Evolutionary conservation across 306 rosid genomes (phyloP), one percentile per base, ranked within the genome.

Genomic region (Fagus crenata): DNA sequence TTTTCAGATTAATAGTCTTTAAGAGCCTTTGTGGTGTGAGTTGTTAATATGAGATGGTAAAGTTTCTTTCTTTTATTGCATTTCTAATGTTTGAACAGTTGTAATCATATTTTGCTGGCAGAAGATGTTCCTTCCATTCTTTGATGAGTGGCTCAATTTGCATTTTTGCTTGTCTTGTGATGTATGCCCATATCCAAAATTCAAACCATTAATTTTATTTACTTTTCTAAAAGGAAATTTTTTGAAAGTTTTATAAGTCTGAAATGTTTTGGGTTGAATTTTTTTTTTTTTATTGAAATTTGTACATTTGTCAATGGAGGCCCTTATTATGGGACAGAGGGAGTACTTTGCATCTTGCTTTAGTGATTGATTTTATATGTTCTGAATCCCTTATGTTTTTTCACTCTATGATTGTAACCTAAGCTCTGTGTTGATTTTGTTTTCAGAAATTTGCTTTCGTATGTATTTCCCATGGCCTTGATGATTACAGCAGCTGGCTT

Each of bases 401-500:
- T 22, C 53, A 49, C 39, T 40, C 55, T 33, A 2, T 41, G 51
- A 41, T 43, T 18, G 69, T 49, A 42, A 63, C 41, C 11, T 77
- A 53, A 70, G 80, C 85, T 85, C 36, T 74, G 17, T 72, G 28
- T 78, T 76, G 69, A 49, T 80, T 77, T 84, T 65, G 49, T 78
- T 84, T 55, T 64, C 92, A 95, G 98, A 84, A 89, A 89, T 89
- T 83, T 95, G 86, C 86, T 95, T 85, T 81, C 96, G 59, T 92
- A 85, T 84, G 71, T 89, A 59, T 81, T 95, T 82, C 98, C 98
- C 40, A 55, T 79, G 7, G 80, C 81, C 84, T 80, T 95, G 90
- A 82, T 92, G 64, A 79, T 82, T 75, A 72, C 80, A 84, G 97
- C 97, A 18, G 88, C 89, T 78, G 90, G 87, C 60, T 88, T 95